phyloP scores from a whole-genome alignment of 83 land plant species.

The Thuja plicata region DNA sequence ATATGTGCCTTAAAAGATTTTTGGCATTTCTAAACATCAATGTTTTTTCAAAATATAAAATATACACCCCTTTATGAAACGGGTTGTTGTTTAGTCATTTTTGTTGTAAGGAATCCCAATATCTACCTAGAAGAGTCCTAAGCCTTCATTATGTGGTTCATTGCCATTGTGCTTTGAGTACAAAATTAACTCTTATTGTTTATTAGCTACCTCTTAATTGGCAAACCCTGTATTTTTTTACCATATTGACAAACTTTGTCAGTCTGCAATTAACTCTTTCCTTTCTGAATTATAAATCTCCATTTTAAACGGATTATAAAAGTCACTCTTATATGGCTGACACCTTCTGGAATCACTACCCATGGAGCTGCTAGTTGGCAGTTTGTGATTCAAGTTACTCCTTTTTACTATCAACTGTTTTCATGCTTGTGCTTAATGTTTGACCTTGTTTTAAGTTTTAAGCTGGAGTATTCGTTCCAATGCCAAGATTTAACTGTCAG shows the following conservation, averaged over 20 bases:
- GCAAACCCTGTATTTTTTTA: background rate
- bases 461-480: background rate
- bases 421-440: background rate
- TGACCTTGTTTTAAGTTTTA: background rate
- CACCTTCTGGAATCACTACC: background rate
- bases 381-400: background rate
- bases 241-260: background rate
- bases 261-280: background rate
- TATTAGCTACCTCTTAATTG: no score
- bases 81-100: no score
- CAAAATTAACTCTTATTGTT: no score
- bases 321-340: background rate
- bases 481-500: slow-evolving; percentile 3
- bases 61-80: background rate
- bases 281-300: background rate
- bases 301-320: background rate
- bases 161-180: no score
- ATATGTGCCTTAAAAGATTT: background rate
- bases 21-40: background rate
- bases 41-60: background rate
- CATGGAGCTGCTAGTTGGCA: background rate
- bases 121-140: no score
- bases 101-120: no score
- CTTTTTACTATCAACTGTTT: background rate
- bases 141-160: no score